Conservation (phyloP, 768 basidiomycete genomes). For the Russula brevipes region DNA sequence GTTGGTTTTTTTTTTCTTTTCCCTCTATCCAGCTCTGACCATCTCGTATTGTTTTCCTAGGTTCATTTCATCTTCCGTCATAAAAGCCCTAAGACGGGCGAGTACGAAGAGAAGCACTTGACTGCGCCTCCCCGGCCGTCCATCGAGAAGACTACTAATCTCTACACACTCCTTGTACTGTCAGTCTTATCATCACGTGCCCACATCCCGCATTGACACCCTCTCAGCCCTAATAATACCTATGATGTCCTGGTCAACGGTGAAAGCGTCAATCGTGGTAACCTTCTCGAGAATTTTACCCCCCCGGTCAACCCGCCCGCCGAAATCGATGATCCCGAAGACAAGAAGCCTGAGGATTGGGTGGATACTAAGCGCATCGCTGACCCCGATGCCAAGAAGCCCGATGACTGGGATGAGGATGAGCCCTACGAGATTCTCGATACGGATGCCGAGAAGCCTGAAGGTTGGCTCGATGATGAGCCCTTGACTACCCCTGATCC, state of each 20-base stretch:
- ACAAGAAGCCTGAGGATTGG: constrained; percentile 89
- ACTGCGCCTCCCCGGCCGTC: constrained; percentile 71
- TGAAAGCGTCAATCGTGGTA: constrained; percentile 71
- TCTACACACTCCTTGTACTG: constrained; percentile 94
- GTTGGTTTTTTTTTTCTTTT: constrained; percentile 34
- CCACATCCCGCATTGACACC: constrained; percentile 5
- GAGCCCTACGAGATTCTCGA: constrained; percentile 91
- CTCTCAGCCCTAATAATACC: constrained; percentile 79
- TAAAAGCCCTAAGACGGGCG: constrained; percentile 87
- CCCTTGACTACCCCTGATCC: constrained; percentile 79
- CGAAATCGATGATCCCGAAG: constrained; percentile 91
- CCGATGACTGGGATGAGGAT: constrained; percentile 97
- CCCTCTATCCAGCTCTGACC: background rate
- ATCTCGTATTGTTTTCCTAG: constrained; percentile 35
- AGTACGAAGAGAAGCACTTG: constrained; percentile 97
- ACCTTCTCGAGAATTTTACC: constrained; percentile 87
- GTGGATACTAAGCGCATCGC: constrained; percentile 83
- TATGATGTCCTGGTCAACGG: constrained; percentile 91
- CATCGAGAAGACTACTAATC: constrained; percentile 85
- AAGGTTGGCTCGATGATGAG: constrained; percentile 94
- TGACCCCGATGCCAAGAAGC: constrained; percentile 85
- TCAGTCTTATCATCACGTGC: constrained; percentile 38
- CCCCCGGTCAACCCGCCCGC: constrained; percentile 88
- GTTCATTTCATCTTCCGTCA: constrained; percentile 99
- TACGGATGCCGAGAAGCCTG: constrained; percentile 82